A percentile compares a stretch with the other conserved stretches of the same genome.
Evolutionary conservation across 1,139 yeast species (phyloP).

Genomic region (Torulaspora pretoriensis): DNA sequence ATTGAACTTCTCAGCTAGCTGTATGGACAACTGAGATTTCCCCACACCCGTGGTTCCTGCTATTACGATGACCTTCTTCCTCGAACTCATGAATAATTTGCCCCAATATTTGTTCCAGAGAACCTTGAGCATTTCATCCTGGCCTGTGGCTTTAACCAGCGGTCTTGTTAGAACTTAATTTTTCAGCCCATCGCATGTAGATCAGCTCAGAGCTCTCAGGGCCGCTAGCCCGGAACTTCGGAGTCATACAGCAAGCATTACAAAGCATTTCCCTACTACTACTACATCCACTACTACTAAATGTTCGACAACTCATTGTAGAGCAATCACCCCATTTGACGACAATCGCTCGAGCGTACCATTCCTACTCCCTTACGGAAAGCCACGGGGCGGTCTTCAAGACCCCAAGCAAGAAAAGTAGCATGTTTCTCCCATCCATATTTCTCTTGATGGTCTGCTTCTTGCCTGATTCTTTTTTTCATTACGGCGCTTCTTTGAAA

Average conservation of each 20-base stretch:
- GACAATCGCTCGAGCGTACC: not conserved
- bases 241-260: not conserved
- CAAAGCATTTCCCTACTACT: not conserved
- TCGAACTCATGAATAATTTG: slow-evolving; percentile 1
- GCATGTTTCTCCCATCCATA: slow-evolving; percentile 1
- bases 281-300: not conserved
- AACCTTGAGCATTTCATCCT: slow-evolving; percentile 8
- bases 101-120: slow-evolving; percentile 3
- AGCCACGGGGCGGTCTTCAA: not conserved
- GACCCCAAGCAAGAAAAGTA: not conserved
- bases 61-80: slow-evolving; percentile 52
- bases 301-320: not conserved
- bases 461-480: slow-evolving; percentile 1
- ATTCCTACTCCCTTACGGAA: not conserved
- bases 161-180: not conserved
- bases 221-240: no score
- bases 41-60: slow-evolving; percentile 99
- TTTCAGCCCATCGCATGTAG: slow-evolving; percentile 1
- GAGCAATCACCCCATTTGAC: not conserved
- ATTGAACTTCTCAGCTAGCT: slow-evolving; percentile 66
- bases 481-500: not conserved
- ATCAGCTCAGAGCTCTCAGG: not conserved
- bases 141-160: not conserved
- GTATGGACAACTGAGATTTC: slow-evolving; percentile 76
- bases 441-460: not conserved